Evolutionary conservation across 768 basidiomycete species (phyloP), one percentile per base, ranked within the genome.

Genomic region (Lactarius deliciosus): DNA sequence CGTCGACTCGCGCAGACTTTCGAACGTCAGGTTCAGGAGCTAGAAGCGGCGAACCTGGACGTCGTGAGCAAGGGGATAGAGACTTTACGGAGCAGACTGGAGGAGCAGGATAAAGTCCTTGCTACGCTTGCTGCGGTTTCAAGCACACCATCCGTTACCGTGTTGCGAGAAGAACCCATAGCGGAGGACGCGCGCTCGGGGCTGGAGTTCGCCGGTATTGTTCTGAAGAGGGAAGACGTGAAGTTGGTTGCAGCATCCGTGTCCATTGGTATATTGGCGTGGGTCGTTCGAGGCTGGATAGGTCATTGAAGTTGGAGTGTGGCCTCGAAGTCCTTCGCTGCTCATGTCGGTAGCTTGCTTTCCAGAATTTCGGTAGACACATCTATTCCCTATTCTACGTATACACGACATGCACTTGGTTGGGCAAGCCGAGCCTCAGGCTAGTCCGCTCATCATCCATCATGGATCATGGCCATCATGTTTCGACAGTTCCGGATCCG

Each of bases 1-100:
- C 83, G 86, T 72, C 81, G 88, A 72, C 78, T 99, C 74, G 91
- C 93, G 8, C 85, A 92, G 76, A 91, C 92, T 36, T 92, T 99
- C 68, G 96, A 98, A 79, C 85, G 81, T 73, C 90, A 94, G 78
- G 86, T 96, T 40, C 76, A 78, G 71, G 79, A 79, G 71, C 76
- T 85, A 69, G 77, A 77, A 70, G 74, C 76, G 66, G 84, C 88
- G 66, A 85, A 70, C 34, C 10, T 71, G 56, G 41, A 57, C 20
- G 57, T 54, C 18, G 41, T 61, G 40, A 34, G 28, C 5, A 28
- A n/a, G 28, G 68, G 68, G 4, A 61, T 66, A n/a, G 30, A 57
- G 18, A 60, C 55, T 0, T 34, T 71, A n/a, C 47, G 41, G 36
- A 60, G 55, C 16, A 59, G 65, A 30, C 28, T 71, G 45, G 70